These are phyloP conservation scores for Zychaea mexicana DNA, from an alignment of 371 early-diverging fungal species.

Conservation along the genomic window DNA sequence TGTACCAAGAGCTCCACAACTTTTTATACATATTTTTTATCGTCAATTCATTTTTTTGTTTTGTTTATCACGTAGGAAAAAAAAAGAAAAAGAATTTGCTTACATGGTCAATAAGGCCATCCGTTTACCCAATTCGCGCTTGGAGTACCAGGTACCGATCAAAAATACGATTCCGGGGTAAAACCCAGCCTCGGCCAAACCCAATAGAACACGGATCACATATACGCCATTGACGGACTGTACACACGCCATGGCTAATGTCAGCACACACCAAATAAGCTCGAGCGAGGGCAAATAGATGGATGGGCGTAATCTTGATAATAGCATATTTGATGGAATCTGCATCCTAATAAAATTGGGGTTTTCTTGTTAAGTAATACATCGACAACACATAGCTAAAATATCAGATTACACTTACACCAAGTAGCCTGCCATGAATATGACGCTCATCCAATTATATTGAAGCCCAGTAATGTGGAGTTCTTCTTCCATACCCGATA, in stretches of 20 bases:
- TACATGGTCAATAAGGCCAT: conserved; percentile 42
- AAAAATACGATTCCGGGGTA: conserved; percentile 56
- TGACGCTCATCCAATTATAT: conserved; percentile 49
- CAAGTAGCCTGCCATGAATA: conserved; percentile 47
- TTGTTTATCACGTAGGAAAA: too few relatives aligned
- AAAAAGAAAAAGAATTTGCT: too few relatives aligned
- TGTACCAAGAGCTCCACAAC: conserved; percentile 42
- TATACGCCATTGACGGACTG: conserved; percentile 50
- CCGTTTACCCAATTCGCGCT: conserved; percentile 42
- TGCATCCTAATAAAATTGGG: conserved; percentile 41
- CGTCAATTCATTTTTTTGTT: too few relatives aligned
- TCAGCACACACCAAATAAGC: conserved; percentile 56
- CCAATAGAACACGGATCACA: conserved; percentile 57
- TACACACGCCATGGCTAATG: conserved; percentile 62
- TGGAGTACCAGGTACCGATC: conserved; percentile 55
- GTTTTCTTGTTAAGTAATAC: neutral
- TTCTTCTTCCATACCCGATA: conserved; percentile 58
- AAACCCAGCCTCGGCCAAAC: conserved; percentile 66
- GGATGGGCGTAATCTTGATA: conserved; percentile 55
- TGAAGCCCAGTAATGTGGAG: conserved; percentile 34
- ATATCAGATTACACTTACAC: conserved; percentile 20
- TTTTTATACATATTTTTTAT: too few relatives aligned
- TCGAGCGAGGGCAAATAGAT: conserved; percentile 56
- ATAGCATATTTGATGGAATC: conserved; percentile 61
- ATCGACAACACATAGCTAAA: neutral